phyloP scores from a whole-genome alignment of 2,329 filamentous ascomycete species.

The Alternaria arbusti region DNA sequence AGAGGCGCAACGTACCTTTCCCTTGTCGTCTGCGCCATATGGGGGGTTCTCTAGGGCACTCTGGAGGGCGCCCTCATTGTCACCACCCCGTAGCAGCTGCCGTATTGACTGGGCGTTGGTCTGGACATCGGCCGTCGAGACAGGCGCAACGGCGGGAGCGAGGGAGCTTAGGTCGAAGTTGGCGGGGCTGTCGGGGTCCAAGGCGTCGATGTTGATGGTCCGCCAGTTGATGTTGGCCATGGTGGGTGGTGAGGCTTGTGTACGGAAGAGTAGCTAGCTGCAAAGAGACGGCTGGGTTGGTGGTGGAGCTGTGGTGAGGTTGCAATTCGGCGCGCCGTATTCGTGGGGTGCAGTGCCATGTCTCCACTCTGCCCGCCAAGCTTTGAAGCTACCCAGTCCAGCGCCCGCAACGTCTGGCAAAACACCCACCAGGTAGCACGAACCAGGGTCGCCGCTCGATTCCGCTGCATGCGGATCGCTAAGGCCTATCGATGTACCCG shows the following conservation, averaged over 20 bases:
- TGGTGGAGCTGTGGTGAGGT: conserved; percentile 26
- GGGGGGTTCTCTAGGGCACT: conserved; percentile 86
- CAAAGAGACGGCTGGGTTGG: conserved; percentile 16
- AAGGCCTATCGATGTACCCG: conserved; percentile 26
- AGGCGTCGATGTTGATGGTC: conserved; percentile 91
- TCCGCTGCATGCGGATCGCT: conserved; percentile 36
- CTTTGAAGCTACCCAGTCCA: conserved; percentile 25
- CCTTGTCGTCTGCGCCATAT: conserved; percentile 63
- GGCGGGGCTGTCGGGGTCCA: conserved; percentile 85
- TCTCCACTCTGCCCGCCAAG: conserved; percentile 38
- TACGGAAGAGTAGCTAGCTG: background rate
- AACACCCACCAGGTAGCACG: conserved; percentile 36
- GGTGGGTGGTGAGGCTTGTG: conserved; percentile 15
- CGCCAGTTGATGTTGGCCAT: conserved; percentile 69
- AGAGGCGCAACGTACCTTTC: conserved; percentile 54
- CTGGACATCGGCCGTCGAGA: conserved; percentile 79
- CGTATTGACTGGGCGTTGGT: conserved; percentile 80
- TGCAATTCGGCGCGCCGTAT: conserved; percentile 27
- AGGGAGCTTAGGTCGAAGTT: conserved; percentile 92
- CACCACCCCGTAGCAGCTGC: conserved; percentile 84
- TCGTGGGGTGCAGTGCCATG: conserved; percentile 34
- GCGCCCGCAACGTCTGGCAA: conserved; percentile 30
- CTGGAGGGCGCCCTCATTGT: conserved; percentile 84
- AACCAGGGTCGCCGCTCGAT: conserved; percentile 43
- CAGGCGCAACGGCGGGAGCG: conserved; percentile 75